phyloP scores from a whole-genome alignment of 1,284 basidiomycete species.

The Heterobasidion annosum region DNA sequence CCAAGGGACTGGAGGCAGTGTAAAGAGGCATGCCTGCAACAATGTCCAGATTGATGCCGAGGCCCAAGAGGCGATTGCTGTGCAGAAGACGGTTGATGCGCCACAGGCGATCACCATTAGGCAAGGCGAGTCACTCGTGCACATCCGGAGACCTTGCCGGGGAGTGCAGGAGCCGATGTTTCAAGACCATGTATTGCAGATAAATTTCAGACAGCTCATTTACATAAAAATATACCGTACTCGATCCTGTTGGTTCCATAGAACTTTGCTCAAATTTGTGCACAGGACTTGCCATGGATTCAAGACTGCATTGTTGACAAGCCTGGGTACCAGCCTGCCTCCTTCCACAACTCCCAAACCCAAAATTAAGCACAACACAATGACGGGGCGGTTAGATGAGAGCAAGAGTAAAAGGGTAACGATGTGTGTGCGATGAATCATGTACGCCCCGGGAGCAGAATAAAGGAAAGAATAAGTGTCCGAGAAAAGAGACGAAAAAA shows the following conservation, averaged over 20 bases:
- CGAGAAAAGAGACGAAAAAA: background rate
- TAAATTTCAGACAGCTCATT: too few species aligned
- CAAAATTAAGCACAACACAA: slow-evolving; percentile 1
- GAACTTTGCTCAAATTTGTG: too few species aligned
- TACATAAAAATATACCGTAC: too few species aligned
- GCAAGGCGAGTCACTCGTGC: too few species aligned
- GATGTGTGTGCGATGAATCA: background rate
- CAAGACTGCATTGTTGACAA: background rate
- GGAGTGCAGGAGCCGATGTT: too few species aligned
- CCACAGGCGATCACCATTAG: too few species aligned
- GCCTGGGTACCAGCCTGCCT: background rate
- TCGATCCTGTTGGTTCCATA: too few species aligned
- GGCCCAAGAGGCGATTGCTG: too few species aligned
- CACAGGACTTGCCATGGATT: too few species aligned
- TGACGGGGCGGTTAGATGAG: background rate
- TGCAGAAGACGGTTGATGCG: too few species aligned
- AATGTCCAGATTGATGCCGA: background rate
- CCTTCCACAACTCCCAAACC: background rate
- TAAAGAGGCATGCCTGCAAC: slow-evolving; percentile 22
- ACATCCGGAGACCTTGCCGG: too few species aligned
- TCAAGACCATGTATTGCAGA: too few species aligned
- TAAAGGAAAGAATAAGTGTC: background rate
- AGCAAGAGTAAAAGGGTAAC: background rate
- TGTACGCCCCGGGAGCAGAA: background rate
- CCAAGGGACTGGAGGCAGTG: slow-evolving; percentile 21